Base-by-base conservation (phyloP, 345 rosid species). In the Geranium rotundifolium region DNA sequence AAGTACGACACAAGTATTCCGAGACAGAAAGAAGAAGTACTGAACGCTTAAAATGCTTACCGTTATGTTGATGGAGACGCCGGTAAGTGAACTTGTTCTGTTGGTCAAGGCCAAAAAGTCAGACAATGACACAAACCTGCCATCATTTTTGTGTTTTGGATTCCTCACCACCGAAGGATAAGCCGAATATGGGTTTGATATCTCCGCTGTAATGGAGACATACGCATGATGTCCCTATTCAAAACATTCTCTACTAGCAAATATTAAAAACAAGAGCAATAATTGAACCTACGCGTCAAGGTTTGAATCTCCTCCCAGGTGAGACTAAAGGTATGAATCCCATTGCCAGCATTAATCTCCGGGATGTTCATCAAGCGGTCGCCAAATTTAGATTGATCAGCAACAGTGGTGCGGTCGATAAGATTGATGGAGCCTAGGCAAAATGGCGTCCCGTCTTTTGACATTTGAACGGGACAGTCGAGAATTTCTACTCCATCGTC, bases 391-490 rank as follows among this genome's bases (percentile, higher is more conserved):
- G 95, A 67, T 66, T 74, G 27, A 23, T 23, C 79, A 64, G 75
- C 72, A 69, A 69, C 78, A 4, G 14, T 63, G 30, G 86, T 84
- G 72, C 73, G 75, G 9, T 72, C 69, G 4, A 82, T 71, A 57
- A 93, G 92, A 80, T 93, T 79, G 66, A 81, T 76, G 61, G 84
- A 69, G 68, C 77, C 60, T 54, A 79, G 63, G 77, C 99, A 93
- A 73, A 90, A 80, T 7, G 92, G 90, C 29, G 69, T 64, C 59
- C 84, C 83, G 31, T 90, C 97, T 65, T 79, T 73, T 5, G 99
- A 83, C 71, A 93, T 74, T 78, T 93, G 99, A 68, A 93, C 81
- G 59, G 95, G 79, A 65, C 99, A 93, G 67, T 86, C 97, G 6
- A 88, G 77, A 68, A 93, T 58, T 72, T 93, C 84, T 29, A 79